Evolutionary conservation across 176 grass and related monocot species (phyloP).

Genomic region (Ensete ventricosum): DNA sequence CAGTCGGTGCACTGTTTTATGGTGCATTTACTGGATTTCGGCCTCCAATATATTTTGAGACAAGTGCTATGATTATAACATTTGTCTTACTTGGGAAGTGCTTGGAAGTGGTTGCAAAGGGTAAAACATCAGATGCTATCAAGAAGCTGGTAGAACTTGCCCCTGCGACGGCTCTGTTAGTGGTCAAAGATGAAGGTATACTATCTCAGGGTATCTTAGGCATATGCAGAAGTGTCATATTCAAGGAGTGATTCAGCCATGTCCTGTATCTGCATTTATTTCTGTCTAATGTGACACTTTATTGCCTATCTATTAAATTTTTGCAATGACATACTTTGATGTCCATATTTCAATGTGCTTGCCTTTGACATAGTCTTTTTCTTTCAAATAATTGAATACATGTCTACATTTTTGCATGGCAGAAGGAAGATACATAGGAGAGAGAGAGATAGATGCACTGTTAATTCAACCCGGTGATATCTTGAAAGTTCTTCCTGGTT

Average conservation of each 20-base stretch:
- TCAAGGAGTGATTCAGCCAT: background rate
- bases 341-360: background rate
- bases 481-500: slow-evolving; percentile 94
- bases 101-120: slow-evolving; percentile 92
- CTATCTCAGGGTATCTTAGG: background rate
- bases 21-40: slow-evolving; percentile 56
- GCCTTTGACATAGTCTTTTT: slow-evolving; percentile 12
- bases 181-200: slow-evolving; percentile 84
- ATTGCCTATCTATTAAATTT: background rate
- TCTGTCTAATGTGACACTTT: background rate
- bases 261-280: background rate
- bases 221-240: background rate
- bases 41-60: slow-evolving; percentile 92
- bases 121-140: slow-evolving; percentile 92
- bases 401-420: slow-evolving; percentile 18
- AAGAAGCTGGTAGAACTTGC: slow-evolving; percentile 96
- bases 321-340: background rate
- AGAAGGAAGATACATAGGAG: slow-evolving; percentile 58
- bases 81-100: slow-evolving; percentile 97
- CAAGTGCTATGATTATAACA: slow-evolving; percentile 99
- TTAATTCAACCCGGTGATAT: slow-evolving; percentile 87
- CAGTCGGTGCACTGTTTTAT: slow-evolving; percentile 68
- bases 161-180: slow-evolving; percentile 79
- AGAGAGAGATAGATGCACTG: slow-evolving; percentile 88
- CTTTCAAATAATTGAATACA: slow-evolving; percentile 5